Evolutionary conservation across 169 alveolate genomes (phyloP), one percentile per base, ranked within the genome.

Genomic region (Plasmodium reichenowi): DNA sequence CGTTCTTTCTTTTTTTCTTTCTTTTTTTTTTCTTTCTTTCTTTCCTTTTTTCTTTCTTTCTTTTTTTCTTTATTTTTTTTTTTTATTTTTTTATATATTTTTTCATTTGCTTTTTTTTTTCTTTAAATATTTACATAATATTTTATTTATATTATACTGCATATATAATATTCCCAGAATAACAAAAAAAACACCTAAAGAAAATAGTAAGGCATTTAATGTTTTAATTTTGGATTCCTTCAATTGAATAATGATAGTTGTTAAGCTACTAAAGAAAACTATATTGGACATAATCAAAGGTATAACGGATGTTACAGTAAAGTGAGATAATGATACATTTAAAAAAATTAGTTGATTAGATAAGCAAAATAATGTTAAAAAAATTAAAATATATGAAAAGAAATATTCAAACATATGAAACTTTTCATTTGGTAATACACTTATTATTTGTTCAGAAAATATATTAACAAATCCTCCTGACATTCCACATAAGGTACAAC

Each of bases 401-500:
- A 72, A 47, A 22, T 78, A 43, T 78, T 66, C 47, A 50, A 78
- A 66, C 63, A 78, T 78, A 15, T 64, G 48, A 43, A 78, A 15
- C 1, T 78, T 64, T 29, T 78, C 89, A 6, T 8, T 47, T 26
- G 89, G 67, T 50, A 78, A 66, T 4, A 78, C 67, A 26, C 62
- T 68, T 58, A 78, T 78, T 52, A 78, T 64, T n/a, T 78, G 89
- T 22, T 78, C 89, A 12, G 76, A 78, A 52, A 78, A 78, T 50
- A 78, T 64, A 52, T 78, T 78, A 13, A 78, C 89, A 24, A 78
- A 78, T 24, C 89, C 89, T n/a, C 89, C 89, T 48, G 89, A 64
- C 56, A 78, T 78, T 7, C 89, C 89, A 52, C 89, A 78, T 20
- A 78, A 29, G 0, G 78, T 64, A 59, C 89, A 48, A 15, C 89